These are phyloP conservation scores for Trichoderma hamatum DNA, from an alignment of 2,329 filamentous ascomycete genomes.

Conservation along the genomic window DNA sequence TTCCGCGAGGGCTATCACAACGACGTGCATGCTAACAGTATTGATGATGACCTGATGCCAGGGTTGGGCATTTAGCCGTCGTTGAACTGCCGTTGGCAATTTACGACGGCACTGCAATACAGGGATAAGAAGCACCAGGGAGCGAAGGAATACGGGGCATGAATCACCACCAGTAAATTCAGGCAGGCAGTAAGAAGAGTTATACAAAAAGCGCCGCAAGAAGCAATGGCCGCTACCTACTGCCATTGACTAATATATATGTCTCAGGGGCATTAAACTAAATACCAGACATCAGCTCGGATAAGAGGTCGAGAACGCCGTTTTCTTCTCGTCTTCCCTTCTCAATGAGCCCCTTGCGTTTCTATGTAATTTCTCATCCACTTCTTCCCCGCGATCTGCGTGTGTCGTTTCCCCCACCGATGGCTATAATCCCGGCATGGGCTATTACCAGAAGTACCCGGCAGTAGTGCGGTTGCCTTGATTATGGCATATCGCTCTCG, in stretches of 20 bases:
- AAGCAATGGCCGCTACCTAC: not conserved
- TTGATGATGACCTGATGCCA: not conserved
- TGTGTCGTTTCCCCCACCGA: slow-evolving; percentile 2
- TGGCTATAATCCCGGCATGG: not conserved
- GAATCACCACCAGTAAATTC: not conserved
- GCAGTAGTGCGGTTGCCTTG: slow-evolving; percentile 2
- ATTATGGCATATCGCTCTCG: not conserved
- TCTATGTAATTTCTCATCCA: not conserved
- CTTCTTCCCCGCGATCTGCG: slow-evolving; percentile 19
- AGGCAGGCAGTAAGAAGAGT: not conserved
- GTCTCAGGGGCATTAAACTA: not conserved
- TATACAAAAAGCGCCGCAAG: not conserved
- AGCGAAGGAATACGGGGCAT: not conserved
- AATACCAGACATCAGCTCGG: not conserved
- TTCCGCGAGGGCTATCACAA: not conserved
- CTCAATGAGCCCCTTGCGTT: not conserved
- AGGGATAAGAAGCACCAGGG: not conserved
- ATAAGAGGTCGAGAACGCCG: not conserved
- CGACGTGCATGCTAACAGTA: not conserved
- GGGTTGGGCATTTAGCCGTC: slow-evolving; percentile 16
- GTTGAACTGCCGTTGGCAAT: slow-evolving; percentile 2
- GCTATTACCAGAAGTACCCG: slow-evolving; percentile 15
- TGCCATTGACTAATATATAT: not conserved
- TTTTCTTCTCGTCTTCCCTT: not conserved
- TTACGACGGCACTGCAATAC: not conserved